phyloP scores from a whole-genome alignment of 2,329 filamentous ascomycete species.

The Penicillium sp. region DNA sequence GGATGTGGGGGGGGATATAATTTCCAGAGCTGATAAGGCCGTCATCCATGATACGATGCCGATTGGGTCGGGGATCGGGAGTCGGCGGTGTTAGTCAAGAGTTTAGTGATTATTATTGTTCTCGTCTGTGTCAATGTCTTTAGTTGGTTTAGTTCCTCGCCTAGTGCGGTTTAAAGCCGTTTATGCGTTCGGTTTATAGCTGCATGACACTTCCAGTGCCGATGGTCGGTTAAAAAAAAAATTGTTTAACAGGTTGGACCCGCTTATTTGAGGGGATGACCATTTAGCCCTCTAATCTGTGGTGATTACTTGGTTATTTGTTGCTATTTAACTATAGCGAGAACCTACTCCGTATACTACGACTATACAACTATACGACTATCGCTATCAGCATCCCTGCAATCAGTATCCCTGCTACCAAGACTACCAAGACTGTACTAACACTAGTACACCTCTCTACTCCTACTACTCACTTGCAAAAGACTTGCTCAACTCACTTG shows the following conservation, averaged over 20 bases:
- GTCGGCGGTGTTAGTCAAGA: conserved; percentile 25
- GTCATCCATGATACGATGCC: conserved; percentile 22
- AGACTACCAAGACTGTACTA: no score
- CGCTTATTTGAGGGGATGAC: not conserved
- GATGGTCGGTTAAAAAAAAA: not conserved
- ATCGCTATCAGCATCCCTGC: no score
- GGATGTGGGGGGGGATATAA: conserved; percentile 22
- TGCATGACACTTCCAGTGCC: not conserved
- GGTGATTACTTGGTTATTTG: no score
- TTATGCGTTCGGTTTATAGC: not conserved
- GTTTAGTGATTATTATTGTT: conserved; percentile 13
- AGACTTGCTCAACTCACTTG: not conserved
- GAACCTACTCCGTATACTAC: no score
- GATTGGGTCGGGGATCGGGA: conserved; percentile 19
- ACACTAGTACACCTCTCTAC: no score
- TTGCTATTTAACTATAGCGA: not conserved
- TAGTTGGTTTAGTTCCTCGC: not conserved
- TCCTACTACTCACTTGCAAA: not conserved
- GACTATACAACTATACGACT: not conserved
- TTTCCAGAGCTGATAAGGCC: conserved; percentile 18
- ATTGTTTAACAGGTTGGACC: not conserved
- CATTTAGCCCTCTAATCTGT: not conserved
- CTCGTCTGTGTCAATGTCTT: not conserved
- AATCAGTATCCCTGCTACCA: no score
- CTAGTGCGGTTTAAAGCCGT: not conserved